Evolutionary conservation across 2,329 filamentous ascomycete genomes (phyloP), one percentile per base, ranked within the genome.

Genomic region (Fusarium sp.): DNA sequence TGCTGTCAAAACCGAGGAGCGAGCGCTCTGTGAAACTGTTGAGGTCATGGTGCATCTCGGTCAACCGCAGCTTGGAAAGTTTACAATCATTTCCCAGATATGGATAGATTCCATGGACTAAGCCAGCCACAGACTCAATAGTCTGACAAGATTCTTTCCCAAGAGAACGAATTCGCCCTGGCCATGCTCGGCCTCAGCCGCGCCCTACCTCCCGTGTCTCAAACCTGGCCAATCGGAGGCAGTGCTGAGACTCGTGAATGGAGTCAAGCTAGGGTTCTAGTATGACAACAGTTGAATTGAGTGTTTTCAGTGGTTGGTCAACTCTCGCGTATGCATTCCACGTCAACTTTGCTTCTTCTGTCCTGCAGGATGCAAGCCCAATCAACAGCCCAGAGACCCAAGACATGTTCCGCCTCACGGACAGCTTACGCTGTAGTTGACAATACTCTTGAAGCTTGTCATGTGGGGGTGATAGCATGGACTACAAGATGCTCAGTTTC

Each of bases 151-250:
- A 59, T 44, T 41, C 17, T 8, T 27, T 37, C 42, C 4, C 15
- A 3, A 4, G 9, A 36, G 27, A 36, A 43, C 32, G 31, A 33
- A 21, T 11, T 31, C 17, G 29, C 17, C 36, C 27, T 44, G 37
- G 14, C 9, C 14, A 37, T 9, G n/a, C 37, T 45, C 47, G 17
- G 50, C 23, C 32, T 37, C 13, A 43, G 21, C 36, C 46, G 48
- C 35, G 15, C 19, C 13, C 43, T 42, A 37, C 31, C 23, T 17
- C 39, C 60, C 50, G 50, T 61, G 60, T 63, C 55, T 64, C 39
- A 39, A 4, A 37, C 8, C 15, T 1, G 7, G 6, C 46, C 46
- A 47, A 63, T 46, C 43, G 17, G 23, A 6, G 27, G 2, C 27
- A 13, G 29, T 7, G 29, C 36, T 31, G 9, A 38, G n/a, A n/a